Conservation (phyloP, 805 yeast genomes). For the Wickerhamiella sorbophila region DNA sequence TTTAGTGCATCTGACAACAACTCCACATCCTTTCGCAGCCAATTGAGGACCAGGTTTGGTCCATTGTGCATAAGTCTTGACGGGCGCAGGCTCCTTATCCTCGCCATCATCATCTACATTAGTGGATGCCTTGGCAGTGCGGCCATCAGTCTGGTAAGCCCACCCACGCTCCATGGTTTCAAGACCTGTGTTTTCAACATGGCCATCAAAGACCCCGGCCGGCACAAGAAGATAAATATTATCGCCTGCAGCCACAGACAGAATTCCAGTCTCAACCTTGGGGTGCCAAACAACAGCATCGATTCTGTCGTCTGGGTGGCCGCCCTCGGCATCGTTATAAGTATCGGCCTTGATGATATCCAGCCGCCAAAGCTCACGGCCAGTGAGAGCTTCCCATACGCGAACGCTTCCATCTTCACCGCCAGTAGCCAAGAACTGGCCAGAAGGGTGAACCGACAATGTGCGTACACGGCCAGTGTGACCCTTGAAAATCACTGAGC, state of each 20-base stretch:
- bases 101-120: conserved; percentile 23
- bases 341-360: conserved; percentile 25
- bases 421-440: conserved; percentile 94
- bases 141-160: conserved; percentile 47
- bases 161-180: conserved; percentile 77
- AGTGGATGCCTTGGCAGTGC: conserved; percentile 20
- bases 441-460: conserved; percentile 72
- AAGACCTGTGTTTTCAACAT: conserved; percentile 67
- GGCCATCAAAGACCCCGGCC: conserved; percentile 58
- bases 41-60: conserved; percentile 57
- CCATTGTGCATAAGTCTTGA: conserved; percentile 47
- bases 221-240: conserved; percentile 68
- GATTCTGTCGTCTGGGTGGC: conserved; percentile 33
- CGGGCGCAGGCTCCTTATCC: conserved; percentile 23
- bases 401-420: conserved; percentile 93
- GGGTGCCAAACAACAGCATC: conserved; percentile 76
- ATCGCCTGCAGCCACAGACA: conserved; percentile 78
- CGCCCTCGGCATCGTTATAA: conserved; percentile 20
- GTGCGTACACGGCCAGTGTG: conserved; percentile 75
- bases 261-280: conserved; percentile 50
- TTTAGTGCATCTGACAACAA: conserved; percentile 48
- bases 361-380: conserved; percentile 69
- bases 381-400: conserved; percentile 93
- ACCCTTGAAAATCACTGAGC: conserved; percentile 73
- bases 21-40: conserved; percentile 49